phyloP scores from a whole-genome alignment of 495 filamentous ascomycete genomes.

The Poronia punctata region DNA sequence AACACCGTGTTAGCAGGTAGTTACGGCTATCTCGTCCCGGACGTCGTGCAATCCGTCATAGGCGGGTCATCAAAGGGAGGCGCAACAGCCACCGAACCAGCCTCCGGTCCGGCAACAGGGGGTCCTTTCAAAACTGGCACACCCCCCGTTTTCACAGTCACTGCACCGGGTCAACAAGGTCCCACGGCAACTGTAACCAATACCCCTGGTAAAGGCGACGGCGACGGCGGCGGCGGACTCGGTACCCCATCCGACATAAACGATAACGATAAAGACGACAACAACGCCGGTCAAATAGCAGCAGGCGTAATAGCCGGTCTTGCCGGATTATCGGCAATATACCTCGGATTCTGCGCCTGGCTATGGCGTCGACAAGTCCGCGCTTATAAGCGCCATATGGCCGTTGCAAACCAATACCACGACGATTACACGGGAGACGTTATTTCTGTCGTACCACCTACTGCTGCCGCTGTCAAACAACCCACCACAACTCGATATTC shows the following conservation, averaged over 20 bases:
- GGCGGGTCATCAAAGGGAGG: constrained; percentile 55
- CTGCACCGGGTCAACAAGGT: constrained; percentile 46
- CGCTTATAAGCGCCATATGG: constrained; percentile 56
- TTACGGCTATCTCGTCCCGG: constrained; percentile 59
- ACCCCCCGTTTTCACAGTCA: constrained; percentile 57
- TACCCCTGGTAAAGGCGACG: constrained; percentile 7
- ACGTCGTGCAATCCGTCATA: constrained; percentile 51
- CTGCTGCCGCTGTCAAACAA: constrained; percentile 19
- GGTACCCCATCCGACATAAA: too few relatives aligned
- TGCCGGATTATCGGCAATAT: constrained; percentile 48
- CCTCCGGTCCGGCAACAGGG: constrained; percentile 50
- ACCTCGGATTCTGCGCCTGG: constrained; percentile 67
- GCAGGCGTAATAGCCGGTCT: constrained; percentile 57
- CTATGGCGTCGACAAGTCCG: constrained; percentile 57
- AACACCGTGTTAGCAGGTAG: constrained; percentile 48
- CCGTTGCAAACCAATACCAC: constrained; percentile 41
- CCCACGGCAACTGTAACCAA: constrained; percentile 48
- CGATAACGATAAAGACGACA: too few relatives aligned
- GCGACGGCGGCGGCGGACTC: constrained; percentile 39
- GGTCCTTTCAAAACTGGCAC: constrained; percentile 65
- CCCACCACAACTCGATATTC: constrained; percentile 10
- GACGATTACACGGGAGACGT: constrained; percentile 7
- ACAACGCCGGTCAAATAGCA: too few relatives aligned
- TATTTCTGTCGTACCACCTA: too few relatives aligned
- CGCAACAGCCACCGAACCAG: constrained; percentile 61